Percentiles rank a stretch among this genome's conserved stretches.
These are phyloP conservation scores for Dendrobium nobile DNA, from an alignment of 106 monocot genomes.

Conservation along the genomic window DNA sequence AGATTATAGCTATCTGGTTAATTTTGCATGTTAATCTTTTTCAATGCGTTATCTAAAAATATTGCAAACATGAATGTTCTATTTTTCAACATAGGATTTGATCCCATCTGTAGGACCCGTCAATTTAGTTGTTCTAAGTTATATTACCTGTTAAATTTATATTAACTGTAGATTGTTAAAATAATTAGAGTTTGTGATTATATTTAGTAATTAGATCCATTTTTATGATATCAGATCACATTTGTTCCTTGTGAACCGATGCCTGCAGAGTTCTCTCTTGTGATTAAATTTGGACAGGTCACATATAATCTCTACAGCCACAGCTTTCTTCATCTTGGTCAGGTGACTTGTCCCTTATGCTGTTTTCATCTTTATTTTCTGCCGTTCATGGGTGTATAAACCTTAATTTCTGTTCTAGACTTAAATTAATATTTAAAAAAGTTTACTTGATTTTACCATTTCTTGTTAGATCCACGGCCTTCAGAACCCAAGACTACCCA, in stretches of 20 bases:
- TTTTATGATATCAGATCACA: conserved; percentile 40
- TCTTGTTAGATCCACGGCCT: not conserved
- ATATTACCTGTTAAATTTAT: not conserved
- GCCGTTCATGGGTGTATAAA: not conserved
- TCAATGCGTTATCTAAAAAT: not conserved
- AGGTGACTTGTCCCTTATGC: conserved; percentile 46
- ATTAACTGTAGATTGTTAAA: not conserved
- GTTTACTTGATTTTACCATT: not conserved
- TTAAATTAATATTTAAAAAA: not conserved
- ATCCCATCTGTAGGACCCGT: not conserved
- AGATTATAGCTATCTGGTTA: not conserved
- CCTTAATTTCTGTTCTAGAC: not conserved
- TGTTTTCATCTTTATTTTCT: not conserved
- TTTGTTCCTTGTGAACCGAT: conserved; percentile 61
- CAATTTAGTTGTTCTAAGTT: not conserved
- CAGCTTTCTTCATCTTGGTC: conserved; percentile 89
- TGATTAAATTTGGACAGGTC: conserved; percentile 56
- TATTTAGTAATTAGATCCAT: conserved; percentile 1
- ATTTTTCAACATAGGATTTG: not conserved
- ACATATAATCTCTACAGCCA: conserved; percentile 76
- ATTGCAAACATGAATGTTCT: not conserved
- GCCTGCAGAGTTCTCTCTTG: conserved; percentile 56
- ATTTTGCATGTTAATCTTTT: not conserved
- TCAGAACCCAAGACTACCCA: not conserved
- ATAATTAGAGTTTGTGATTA: not conserved